phyloP scores from a whole-genome alignment of 768 basidiomycete species.

The Nidularia pulvinata region DNA sequence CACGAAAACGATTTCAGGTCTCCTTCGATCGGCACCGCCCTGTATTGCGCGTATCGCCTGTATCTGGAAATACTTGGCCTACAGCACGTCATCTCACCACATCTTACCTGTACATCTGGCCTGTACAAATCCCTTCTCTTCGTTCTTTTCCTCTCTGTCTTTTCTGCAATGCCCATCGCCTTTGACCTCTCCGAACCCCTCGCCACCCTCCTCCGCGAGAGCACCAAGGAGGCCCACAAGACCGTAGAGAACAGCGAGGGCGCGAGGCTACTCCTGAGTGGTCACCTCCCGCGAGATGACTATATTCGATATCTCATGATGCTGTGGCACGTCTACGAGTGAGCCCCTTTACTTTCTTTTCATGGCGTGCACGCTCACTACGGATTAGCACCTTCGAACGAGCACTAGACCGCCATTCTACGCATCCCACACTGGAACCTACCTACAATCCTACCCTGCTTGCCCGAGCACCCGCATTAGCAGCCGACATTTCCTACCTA shows the following conservation, averaged over 20 bases:
- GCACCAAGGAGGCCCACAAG: constrained; percentile 54
- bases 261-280: constrained; percentile 55
- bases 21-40: background rate
- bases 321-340: constrained; percentile 83
- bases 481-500: constrained; percentile 68
- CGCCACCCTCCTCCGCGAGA: constrained; percentile 44
- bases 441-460: constrained; percentile 75
- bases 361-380: background rate
- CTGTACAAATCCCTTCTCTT: constrained; percentile 5
- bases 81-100: no score
- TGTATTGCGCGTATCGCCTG: no score
- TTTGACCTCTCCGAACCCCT: constrained; percentile 40
- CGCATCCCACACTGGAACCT: constrained; percentile 61
- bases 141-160: constrained; percentile 8
- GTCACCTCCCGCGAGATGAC: constrained; percentile 59
- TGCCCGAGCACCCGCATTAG: constrained; percentile 55
- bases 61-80: no score
- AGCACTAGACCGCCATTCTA: constrained; percentile 57
- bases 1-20: no score
- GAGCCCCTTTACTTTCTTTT: constrained; percentile 18
- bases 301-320: constrained; percentile 75
- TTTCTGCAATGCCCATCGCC: constrained; percentile 27
- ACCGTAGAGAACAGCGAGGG: constrained; percentile 57
- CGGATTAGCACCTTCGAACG: constrained; percentile 49
- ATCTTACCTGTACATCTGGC: no score